These are phyloP conservation scores for Lophiotrema nucula DNA, from an alignment of 495 filamentous ascomycete genomes.

Conservation along the genomic window DNA sequence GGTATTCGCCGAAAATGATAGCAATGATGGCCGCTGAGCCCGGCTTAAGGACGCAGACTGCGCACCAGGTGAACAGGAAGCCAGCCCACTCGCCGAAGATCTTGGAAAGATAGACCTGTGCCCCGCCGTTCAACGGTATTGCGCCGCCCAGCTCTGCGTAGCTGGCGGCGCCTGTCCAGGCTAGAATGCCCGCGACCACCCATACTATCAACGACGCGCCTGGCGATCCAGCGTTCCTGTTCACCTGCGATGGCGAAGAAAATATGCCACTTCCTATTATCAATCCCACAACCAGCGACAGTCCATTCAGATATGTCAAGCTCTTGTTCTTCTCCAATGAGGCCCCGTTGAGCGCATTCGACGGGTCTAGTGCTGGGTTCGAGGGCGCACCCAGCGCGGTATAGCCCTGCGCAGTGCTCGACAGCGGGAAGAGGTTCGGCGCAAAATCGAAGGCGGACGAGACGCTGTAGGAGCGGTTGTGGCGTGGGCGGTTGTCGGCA, in stretches of 20 bases:
- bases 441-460: constrained; percentile 93
- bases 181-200: constrained; percentile 82
- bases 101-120: constrained; percentile 89
- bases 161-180: constrained; percentile 94
- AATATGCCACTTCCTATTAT: constrained; percentile 99
- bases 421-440: constrained; percentile 85
- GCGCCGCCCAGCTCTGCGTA: constrained; percentile 96
- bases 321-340: constrained; percentile 93
- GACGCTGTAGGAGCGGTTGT: constrained; percentile 76
- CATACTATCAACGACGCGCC: constrained; percentile 88
- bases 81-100: constrained; percentile 91
- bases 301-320: constrained; percentile 87
- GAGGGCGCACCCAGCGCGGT: constrained; percentile 75
- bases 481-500: constrained; percentile 49
- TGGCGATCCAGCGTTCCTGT: constrained; percentile 86
- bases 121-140: constrained; percentile 91
- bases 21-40: constrained; percentile 91
- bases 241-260: constrained; percentile 91
- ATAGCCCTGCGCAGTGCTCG: constrained; percentile 76
- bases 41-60: constrained; percentile 90
- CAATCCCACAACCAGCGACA: constrained; percentile 84
- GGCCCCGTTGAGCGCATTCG: constrained; percentile 48
- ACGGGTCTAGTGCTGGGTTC: constrained; percentile 49
- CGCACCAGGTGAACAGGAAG: constrained; percentile 94
- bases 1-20: constrained; percentile 97